Conservation (phyloP, 129 eudicot species). For the Flaveria brownii region DNA sequence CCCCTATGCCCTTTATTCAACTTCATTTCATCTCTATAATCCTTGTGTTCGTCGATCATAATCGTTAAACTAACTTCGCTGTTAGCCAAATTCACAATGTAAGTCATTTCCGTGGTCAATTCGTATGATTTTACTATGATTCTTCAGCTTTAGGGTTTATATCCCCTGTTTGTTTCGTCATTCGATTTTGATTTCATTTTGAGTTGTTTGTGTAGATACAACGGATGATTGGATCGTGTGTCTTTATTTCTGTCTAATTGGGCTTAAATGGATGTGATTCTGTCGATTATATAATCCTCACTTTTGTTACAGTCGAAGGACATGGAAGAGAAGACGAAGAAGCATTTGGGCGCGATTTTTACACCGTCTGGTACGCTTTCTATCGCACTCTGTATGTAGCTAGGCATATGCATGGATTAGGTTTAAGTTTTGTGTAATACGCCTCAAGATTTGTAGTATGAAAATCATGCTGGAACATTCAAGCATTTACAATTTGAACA, state of each 20-base stretch:
- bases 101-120: constrained; percentile 16
- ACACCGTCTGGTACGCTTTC: constrained; percentile 19
- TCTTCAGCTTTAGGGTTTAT: constrained; percentile 21
- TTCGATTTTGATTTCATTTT: not conserved
- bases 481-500: not conserved
- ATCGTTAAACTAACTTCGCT: not conserved
- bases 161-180: not conserved
- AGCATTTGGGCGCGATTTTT: constrained; percentile 11
- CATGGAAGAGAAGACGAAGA: constrained; percentile 28
- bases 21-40: not conserved
- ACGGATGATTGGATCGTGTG: constrained; percentile 4
- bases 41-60: not conserved
- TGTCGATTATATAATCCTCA: not conserved
- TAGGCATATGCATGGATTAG: not conserved
- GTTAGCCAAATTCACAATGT: constrained; percentile 28
- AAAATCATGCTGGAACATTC: not conserved
- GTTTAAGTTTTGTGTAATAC: not conserved
- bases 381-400: not conserved
- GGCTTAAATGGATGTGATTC: constrained; percentile 21
- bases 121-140: not conserved
- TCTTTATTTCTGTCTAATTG: not conserved
- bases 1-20: not conserved
- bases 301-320: constrained; percentile 38
- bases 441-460: not conserved
- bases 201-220: not conserved